Evolutionary conservation across 192 early-diverging fungal species (phyloP).

Genomic region (Coemansia sp.): DNA sequence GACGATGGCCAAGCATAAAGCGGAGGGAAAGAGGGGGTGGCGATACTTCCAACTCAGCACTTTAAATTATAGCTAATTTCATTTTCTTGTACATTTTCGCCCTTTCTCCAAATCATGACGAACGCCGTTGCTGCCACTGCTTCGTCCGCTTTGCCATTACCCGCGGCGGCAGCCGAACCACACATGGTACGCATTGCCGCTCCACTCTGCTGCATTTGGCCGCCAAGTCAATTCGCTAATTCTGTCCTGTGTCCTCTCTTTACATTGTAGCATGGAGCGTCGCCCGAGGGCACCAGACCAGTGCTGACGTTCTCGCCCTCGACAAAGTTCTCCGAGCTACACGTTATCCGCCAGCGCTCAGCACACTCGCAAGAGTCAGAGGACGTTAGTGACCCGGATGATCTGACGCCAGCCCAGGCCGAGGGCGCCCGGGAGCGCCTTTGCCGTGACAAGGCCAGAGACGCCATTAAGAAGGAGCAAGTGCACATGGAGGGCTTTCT

Average conservation of each 20-base stretch:
- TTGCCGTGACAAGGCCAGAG: constrained; percentile 37
- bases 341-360: constrained; percentile 2
- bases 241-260: not conserved
- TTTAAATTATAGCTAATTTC: constrained; percentile 4
- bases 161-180: constrained; percentile 9
- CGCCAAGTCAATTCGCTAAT: not conserved
- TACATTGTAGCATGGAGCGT: constrained; percentile 18
- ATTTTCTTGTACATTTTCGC: not conserved
- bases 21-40: not conserved
- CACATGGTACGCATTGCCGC: constrained; percentile 15
- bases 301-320: constrained; percentile 46
- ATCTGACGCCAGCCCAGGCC: constrained; percentile 24
- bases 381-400: constrained; percentile 48
- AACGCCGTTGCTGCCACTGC: constrained; percentile 29
- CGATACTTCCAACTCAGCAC: not conserved
- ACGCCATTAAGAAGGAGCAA: constrained; percentile 47
- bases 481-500: constrained; percentile 49
- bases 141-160: constrained; percentile 45
- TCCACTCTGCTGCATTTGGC: not conserved
- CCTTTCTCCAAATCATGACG: constrained; percentile 5
- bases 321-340: constrained; percentile 34
- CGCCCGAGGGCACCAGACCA: constrained; percentile 12
- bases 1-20: not conserved
- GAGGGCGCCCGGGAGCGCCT: constrained; percentile 24
- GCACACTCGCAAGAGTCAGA: constrained; percentile 34